Evolutionary conservation across 306 rosid genomes (phyloP).

Genomic region (Sicyos baderoa): DNA sequence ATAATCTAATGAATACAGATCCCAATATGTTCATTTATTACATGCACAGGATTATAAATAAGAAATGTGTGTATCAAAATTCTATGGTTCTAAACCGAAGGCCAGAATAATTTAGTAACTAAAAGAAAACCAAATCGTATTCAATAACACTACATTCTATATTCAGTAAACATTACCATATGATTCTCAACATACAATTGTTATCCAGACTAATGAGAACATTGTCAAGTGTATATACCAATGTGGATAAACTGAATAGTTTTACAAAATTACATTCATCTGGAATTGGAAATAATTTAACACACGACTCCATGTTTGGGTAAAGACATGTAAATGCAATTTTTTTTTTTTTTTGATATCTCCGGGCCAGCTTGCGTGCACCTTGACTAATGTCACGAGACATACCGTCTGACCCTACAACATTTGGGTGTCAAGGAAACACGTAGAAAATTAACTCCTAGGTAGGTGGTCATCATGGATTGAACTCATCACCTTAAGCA

Average conservation of each 20-base stretch:
- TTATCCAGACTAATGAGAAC: neutral
- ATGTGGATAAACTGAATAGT: neutral
- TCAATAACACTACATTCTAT: neutral
- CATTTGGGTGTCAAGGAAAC: no score
- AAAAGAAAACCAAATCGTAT: neutral
- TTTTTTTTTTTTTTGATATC: no score
- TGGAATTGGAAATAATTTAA: neutral
- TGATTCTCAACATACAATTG: neutral
- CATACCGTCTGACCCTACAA: no score
- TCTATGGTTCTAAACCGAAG: neutral
- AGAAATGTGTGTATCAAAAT: neutral
- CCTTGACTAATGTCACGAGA: no score
- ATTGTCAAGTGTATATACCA: constrained; percentile 4
- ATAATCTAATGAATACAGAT: neutral
- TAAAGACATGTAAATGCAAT: neutral
- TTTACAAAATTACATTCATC: neutral
- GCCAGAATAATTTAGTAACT: neutral
- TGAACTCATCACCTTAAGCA: no score
- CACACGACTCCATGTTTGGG: neutral
- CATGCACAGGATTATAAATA: neutral
- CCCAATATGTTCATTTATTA: neutral
- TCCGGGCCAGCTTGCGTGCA: no score
- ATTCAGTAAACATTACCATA: neutral
- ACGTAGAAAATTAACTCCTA: no score
- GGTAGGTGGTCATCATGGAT: no score